A percentile compares a stretch with the other conserved stretches of the same genome.
phyloP scores from a whole-genome alignment of 2,329 filamentous ascomycete genomes.

The Venturia nashicola region DNA sequence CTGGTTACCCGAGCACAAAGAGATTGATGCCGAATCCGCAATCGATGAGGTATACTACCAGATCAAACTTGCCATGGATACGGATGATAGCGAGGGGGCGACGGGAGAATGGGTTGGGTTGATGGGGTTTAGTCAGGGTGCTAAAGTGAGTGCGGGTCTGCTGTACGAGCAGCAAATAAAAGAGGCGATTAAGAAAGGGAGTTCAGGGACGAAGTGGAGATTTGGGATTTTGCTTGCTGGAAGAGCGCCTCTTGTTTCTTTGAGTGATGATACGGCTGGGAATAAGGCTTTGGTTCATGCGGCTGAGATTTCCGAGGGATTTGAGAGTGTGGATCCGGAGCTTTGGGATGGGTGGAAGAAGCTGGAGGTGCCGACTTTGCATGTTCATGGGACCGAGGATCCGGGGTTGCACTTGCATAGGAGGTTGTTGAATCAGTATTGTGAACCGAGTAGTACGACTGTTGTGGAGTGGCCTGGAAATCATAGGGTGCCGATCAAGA shows the following conservation, averaged over 20 bases:
- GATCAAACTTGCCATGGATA: slow-evolving; percentile 31
- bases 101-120: slow-evolving; percentile 36
- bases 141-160: slow-evolving; percentile 34
- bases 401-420: slow-evolving; percentile 47
- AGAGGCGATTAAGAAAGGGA: slow-evolving; percentile 15
- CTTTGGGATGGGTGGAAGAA: slow-evolving; percentile 25
- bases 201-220: slow-evolving; percentile 30
- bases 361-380: slow-evolving; percentile 47
- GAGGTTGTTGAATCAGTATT: slow-evolving; percentile 46
- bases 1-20: slow-evolving; percentile 46
- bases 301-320: slow-evolving; percentile 32
- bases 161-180: slow-evolving; percentile 47
- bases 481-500: slow-evolving; percentile 60
- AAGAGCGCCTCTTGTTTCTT: slow-evolving; percentile 44
- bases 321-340: slow-evolving; percentile 19
- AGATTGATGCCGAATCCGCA: slow-evolving; percentile 37
- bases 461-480: slow-evolving; percentile 63
- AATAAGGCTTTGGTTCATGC: slow-evolving; percentile 27
- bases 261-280: slow-evolving; percentile 28
- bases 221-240: slow-evolving; percentile 54
- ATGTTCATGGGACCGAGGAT: slow-evolving; percentile 55
- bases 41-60: slow-evolving; percentile 35
- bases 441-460: slow-evolving; percentile 38
- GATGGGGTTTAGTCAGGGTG: slow-evolving; percentile 38
- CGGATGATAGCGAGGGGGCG: slow-evolving; percentile 28